Percentiles rank a stretch among this genome's conserved stretches.
phyloP scores from a whole-genome alignment of 2,329 filamentous ascomycete species.

The Geosmithia morbida region DNA sequence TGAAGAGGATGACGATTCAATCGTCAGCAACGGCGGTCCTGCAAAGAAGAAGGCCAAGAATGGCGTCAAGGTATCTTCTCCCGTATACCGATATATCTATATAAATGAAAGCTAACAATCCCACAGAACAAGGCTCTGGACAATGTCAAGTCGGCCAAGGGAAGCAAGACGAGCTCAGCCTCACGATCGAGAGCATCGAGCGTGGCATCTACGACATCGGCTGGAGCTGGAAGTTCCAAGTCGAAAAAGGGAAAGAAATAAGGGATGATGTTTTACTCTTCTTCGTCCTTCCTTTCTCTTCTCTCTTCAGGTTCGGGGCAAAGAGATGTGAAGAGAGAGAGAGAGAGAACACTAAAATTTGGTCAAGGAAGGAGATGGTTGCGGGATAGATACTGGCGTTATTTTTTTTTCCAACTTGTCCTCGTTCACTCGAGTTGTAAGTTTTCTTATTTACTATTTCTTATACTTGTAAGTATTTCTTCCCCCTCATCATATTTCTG shows the following conservation, averaged over 20 bases:
- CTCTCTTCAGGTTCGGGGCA: too few species aligned
- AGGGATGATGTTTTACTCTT: not conserved
- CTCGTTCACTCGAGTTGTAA: too few species aligned
- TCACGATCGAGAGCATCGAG: slow-evolving; percentile 77
- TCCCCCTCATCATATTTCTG: too few species aligned
- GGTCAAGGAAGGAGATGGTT: not conserved
- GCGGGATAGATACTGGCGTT: not conserved
- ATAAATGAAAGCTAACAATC: slow-evolving; percentile 5
- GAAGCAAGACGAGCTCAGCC: slow-evolving; percentile 61
- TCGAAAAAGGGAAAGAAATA: slow-evolving; percentile 33
- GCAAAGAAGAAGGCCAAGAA: slow-evolving; percentile 92
- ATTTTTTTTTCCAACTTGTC: too few species aligned
- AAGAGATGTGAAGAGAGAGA: not conserved
- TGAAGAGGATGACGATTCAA: slow-evolving; percentile 75
- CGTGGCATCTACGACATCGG: slow-evolving; percentile 60
- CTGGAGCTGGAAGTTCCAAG: slow-evolving; percentile 16
- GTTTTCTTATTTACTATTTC: too few species aligned
- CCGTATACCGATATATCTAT: too few species aligned
- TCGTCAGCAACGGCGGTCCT: slow-evolving; percentile 65
- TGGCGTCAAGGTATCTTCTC: slow-evolving; percentile 56
- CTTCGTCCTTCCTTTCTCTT: too few species aligned
- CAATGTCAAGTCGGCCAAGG: slow-evolving; percentile 58
- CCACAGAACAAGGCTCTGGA: slow-evolving; percentile 84
- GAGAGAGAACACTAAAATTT: too few species aligned
- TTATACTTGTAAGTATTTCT: too few species aligned